These are phyloP conservation scores for Alternaria postmessia DNA, from an alignment of 2,329 filamentous ascomycete species.

Conservation along the genomic window DNA sequence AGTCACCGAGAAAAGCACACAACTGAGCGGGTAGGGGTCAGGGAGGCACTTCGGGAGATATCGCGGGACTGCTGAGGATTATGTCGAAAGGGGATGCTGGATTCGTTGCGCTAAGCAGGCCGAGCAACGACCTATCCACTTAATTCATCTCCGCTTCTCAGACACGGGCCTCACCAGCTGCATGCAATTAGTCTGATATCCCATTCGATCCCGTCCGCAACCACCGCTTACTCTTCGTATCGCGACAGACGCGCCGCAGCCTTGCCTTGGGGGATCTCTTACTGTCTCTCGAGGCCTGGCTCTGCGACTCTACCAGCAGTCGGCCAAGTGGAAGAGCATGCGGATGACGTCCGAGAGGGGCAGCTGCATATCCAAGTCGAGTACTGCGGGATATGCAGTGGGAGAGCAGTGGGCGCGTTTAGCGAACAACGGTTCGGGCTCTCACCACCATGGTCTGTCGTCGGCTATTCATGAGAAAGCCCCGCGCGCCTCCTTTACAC, in stretches of 20 bases:
- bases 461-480: conserved; percentile 19
- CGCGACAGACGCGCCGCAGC: conserved; percentile 1
- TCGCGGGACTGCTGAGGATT: conserved; percentile 33
- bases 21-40: conserved; percentile 28
- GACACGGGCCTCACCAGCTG: conserved; percentile 38
- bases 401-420: conserved; percentile 24
- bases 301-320: background rate
- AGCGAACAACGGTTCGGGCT: conserved; percentile 19
- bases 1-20: conserved; percentile 38
- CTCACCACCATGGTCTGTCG: conserved; percentile 4
- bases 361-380: conserved; percentile 23
- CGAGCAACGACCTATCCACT: conserved; percentile 37
- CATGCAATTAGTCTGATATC: conserved; percentile 40
- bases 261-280: background rate
- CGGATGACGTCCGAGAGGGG: conserved; percentile 31
- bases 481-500: conserved; percentile 24
- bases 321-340: conserved; percentile 16
- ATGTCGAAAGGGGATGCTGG: conserved; percentile 41
- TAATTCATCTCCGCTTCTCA: conserved; percentile 37
- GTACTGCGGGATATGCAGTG: conserved; percentile 27
- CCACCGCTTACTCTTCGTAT: conserved; percentile 22
- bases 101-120: conserved; percentile 41
- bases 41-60: conserved; percentile 31
- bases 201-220: conserved; percentile 18
- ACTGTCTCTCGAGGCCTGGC: background rate